Conservation (phyloP, 768 basidiomycete species). For the Lactarius deliciosus region DNA sequence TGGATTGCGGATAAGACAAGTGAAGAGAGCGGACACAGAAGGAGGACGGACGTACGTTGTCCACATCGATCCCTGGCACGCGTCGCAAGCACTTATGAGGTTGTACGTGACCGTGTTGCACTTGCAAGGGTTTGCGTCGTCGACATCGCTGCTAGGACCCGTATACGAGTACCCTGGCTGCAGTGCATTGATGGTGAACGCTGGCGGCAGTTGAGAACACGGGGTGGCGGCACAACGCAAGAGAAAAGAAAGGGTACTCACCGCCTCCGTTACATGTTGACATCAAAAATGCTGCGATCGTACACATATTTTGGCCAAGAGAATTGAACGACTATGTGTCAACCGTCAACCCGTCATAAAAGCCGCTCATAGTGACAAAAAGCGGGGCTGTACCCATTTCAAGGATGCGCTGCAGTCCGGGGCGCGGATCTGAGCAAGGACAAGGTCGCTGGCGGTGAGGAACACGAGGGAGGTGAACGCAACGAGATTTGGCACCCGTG, state of each 20-base stretch:
- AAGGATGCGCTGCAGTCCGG: conserved; percentile 9
- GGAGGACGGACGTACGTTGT: neutral
- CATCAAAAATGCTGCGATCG: conserved; percentile 11
- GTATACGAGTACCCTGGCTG: conserved; percentile 3
- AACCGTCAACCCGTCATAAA: neutral
- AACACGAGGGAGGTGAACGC: neutral
- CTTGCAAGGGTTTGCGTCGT: conserved; percentile 16
- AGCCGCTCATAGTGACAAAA: neutral
- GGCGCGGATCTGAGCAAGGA: conserved; percentile 4
- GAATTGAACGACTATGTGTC: conserved; percentile 15
- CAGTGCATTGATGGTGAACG: conserved; percentile 10
- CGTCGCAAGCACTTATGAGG: conserved; percentile 25
- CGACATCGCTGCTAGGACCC: neutral
- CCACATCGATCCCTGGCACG: conserved; percentile 3
- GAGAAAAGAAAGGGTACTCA: neutral
- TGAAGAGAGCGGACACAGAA: no score
- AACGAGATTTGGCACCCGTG: neutral
- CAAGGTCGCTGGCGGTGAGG: neutral
- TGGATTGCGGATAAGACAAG: neutral
- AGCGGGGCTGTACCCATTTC: conserved; percentile 6
- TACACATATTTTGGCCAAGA: conserved; percentile 16
- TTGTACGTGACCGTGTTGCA: conserved; percentile 18
- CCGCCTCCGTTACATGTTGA: conserved; percentile 17
- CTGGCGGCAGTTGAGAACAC: neutral
- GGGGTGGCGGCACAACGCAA: neutral